These are phyloP conservation scores for Macrophomina tecta DNA, from an alignment of 2,329 filamentous ascomycete species.

Conservation along the genomic window DNA sequence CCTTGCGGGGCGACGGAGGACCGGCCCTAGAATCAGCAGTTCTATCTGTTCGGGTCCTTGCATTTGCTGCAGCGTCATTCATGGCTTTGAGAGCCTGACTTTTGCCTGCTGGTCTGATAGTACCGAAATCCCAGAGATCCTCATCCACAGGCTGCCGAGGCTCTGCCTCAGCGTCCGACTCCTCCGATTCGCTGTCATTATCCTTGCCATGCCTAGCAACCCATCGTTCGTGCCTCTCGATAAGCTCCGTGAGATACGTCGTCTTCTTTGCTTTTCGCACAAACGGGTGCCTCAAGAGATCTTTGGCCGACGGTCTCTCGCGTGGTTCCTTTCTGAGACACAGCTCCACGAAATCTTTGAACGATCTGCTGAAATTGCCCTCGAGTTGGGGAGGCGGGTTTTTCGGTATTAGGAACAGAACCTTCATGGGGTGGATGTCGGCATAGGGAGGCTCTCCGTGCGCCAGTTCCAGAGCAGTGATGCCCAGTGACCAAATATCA, in stretches of 20 bases:
- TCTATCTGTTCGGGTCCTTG: conserved; percentile 55
- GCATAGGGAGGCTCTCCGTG: conserved; percentile 93
- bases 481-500: conserved; percentile 96
- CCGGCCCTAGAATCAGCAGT: conserved; percentile 31
- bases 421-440: conserved; percentile 98
- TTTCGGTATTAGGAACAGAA: conserved; percentile 94
- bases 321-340: conserved; percentile 89
- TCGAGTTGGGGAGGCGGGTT: conserved; percentile 80
- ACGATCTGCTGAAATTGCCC: conserved; percentile 54
- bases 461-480: conserved; percentile 90
- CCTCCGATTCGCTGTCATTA: conserved; percentile 60
- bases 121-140: conserved; percentile 98
- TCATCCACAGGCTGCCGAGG: conserved; percentile 66
- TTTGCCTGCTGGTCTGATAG: conserved; percentile 75
- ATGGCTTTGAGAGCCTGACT: conserved; percentile 70
- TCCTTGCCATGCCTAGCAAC: conserved; percentile 71
- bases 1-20: conserved; percentile 36
- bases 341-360: conserved; percentile 61
- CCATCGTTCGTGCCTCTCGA: conserved; percentile 89
- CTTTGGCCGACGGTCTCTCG: conserved; percentile 84
- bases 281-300: conserved; percentile 88
- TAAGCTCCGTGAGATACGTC: conserved; percentile 94
- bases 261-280: conserved; percentile 92
- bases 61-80: conserved; percentile 82
- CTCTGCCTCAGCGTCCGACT: conserved; percentile 44